Evolutionary conservation across 2,329 filamentous ascomycete genomes (phyloP).

Genomic region (Venturia effusa): DNA sequence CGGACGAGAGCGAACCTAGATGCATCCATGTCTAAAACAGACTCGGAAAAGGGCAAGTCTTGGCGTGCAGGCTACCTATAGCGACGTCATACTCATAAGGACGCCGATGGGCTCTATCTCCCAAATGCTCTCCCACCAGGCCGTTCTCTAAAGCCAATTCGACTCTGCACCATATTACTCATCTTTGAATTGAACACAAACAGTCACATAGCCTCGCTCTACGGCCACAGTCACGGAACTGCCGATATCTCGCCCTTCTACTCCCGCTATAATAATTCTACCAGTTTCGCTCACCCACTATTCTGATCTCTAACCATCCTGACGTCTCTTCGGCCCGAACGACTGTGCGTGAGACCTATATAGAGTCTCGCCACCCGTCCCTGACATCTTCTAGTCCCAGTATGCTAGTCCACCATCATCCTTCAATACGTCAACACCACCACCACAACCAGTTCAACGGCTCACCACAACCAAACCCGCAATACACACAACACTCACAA

Average conservation of each 20-base stretch:
- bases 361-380: conserved; percentile 4
- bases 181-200: background rate
- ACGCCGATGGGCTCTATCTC: too few species aligned
- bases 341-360: background rate
- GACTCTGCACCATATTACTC: background rate
- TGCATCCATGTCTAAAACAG: background rate
- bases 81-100: background rate
- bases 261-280: background rate
- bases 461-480: background rate
- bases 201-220: background rate
- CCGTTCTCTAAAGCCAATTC: background rate
- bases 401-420: conserved; percentile 1
- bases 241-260: background rate
- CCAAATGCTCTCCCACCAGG: background rate
- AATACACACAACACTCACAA: background rate
- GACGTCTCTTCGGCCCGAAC: background rate
- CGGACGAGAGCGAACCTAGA: background rate
- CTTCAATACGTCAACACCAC: conserved; percentile 1
- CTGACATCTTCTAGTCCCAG: background rate
- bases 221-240: background rate
- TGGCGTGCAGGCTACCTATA: too few species aligned
- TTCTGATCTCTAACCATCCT: background rate
- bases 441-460: background rate
- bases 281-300: background rate
- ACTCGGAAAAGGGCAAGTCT: background rate